Evolutionary conservation across 2,329 filamentous ascomycete genomes (phyloP), one percentile per base, ranked within the genome.

Genomic region (Anisogramma anomala): DNA sequence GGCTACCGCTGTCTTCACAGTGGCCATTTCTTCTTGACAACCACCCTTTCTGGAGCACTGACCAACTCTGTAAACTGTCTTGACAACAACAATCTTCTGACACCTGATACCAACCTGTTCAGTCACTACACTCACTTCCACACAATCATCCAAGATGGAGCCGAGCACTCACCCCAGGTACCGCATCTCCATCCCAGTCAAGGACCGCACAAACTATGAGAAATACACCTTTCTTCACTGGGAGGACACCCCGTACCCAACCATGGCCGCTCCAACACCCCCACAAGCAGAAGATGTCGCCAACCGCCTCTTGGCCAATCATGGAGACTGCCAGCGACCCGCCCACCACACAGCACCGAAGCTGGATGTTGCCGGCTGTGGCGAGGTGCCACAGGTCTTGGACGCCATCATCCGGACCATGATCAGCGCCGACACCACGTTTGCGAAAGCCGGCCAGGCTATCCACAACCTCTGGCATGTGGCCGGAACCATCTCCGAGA

Each of bases 241-340:
- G 43, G 41, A 38, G n/a, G 34, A 36, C 13, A 43, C 39, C 2
- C 85, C 84, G 0, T 93, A 81, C 49, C 82, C 83, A 0, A 66
- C 79, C 42, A 81, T 75, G 57, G 51, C 58, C 3, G 71, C 68
- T 41, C 85, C 85, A 0, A 86, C 79, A 0, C 52, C 67, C 0
- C 72, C 77, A 37, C 76, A 84, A 50, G 88, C 84, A 54, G 68
- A 79, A 48, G 70, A 81, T 51, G 81, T 89, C 4, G 73, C 77
- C 41, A 62, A 66, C 1, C 63, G 89, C 2, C 70, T 93, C 0
- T 71, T 76, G 1, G 65, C 67, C 10, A 57, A 76, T 0, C 84
- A 93, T 52, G 82, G 82, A 2, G 67, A 74, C 40, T 69, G 81
- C 11, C 64, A 65, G 34, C 68, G 72, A 1, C 85, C 85, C 0